These are phyloP conservation scores for Cercospora sp. DNA, from an alignment of 2,329 filamentous ascomycete genomes.

Conservation along the genomic window DNA sequence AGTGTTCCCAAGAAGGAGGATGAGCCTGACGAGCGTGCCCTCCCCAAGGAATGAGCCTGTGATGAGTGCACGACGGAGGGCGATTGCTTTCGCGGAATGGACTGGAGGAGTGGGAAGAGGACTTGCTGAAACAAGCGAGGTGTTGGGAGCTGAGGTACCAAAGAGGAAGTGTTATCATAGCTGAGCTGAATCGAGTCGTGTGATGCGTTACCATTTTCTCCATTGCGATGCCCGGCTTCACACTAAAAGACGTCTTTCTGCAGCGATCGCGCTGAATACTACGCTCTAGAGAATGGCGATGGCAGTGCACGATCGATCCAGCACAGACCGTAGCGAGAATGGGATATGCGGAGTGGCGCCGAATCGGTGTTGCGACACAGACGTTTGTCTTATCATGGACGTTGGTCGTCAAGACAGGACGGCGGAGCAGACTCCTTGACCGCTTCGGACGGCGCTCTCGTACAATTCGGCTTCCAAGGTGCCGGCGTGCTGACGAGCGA, in stretches of 20 bases:
- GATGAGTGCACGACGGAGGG: too few species aligned
- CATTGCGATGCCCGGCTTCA: background rate
- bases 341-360: background rate
- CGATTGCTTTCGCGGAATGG: too few species aligned
- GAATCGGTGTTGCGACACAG: background rate
- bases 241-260: background rate
- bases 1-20: background rate
- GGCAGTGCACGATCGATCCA: background rate
- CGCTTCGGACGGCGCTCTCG: background rate
- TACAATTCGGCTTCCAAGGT: background rate
- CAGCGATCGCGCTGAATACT: too few species aligned
- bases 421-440: background rate
- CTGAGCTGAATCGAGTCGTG: background rate
- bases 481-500: background rate
- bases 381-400: background rate
- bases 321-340: background rate
- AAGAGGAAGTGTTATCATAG: background rate
- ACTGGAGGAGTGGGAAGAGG: too few species aligned
- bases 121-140: background rate
- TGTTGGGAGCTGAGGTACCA: background rate
- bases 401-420: background rate
- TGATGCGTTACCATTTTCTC: background rate
- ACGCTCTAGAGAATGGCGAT: background rate
- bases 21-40: too few species aligned
- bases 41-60: too few species aligned